Percentiles rank a stretch among this genome's conserved stretches.
These are phyloP conservation scores for Oryza longistaminata DNA, from an alignment of 176 grass and related monocot species.

Conservation along the genomic window DNA sequence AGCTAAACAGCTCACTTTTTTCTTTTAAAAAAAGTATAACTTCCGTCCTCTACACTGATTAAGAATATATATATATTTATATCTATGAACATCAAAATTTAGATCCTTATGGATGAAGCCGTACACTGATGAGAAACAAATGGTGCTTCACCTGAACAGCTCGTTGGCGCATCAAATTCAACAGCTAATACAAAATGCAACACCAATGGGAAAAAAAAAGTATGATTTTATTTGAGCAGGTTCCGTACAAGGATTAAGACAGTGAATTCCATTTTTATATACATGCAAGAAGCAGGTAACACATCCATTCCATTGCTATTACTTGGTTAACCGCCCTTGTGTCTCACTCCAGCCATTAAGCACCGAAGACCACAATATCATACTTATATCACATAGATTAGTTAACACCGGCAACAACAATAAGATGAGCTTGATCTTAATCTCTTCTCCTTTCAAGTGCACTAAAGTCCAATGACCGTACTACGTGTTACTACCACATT, in stretches of 20 bases:
- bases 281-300: background rate
- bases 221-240: background rate
- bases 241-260: background rate
- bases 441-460: background rate
- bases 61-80: no score
- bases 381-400: background rate
- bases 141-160: background rate
- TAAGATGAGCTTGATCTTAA: background rate
- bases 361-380: background rate
- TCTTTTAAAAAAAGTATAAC: no score
- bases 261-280: background rate
- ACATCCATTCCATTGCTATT: background rate
- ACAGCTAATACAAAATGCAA: background rate
- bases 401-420: background rate
- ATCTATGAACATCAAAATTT: no score
- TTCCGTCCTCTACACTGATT: no score
- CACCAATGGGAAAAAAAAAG: background rate
- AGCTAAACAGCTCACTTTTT: no score
- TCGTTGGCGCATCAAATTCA: background rate
- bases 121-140: no score
- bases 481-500: background rate
- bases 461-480: constrained; percentile 16
- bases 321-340: background rate
- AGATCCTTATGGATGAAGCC: no score
- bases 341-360: background rate